phyloP scores from a whole-genome alignment of 1,284 basidiomycete species.

The Rhodofomes roseus region DNA sequence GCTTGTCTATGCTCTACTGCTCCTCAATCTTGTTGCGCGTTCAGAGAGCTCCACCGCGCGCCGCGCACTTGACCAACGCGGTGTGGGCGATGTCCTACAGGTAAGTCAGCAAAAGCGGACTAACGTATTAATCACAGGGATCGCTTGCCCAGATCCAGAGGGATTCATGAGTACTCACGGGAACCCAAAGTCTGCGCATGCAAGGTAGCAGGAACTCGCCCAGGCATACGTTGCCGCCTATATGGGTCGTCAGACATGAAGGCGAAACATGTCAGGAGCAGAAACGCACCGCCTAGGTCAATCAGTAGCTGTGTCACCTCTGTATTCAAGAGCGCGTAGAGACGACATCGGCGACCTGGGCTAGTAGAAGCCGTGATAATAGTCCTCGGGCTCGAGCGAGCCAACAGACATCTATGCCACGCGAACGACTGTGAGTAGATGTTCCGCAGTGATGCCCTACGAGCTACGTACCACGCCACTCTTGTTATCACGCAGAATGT shows the following conservation, averaged over 20 bases:
- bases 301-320: constrained; percentile 52
- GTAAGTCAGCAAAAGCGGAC: no score
- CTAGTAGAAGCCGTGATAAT: constrained; percentile 51
- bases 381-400: constrained; percentile 47
- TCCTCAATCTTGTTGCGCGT: no score
- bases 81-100: no score
- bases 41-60: no score
- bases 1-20: no score
- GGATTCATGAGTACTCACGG: constrained; percentile 42
- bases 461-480: constrained; percentile 52
- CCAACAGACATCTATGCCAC: constrained; percentile 53
- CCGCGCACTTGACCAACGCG: no score
- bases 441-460: no score
- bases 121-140: no score
- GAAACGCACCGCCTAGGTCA: constrained; percentile 58
- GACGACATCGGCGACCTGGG: constrained; percentile 46
- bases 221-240: constrained; percentile 58
- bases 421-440: no score
- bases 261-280: no score
- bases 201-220: constrained; percentile 56
- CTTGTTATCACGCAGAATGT: constrained; percentile 52
- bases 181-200: constrained; percentile 47
- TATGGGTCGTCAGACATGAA: no score
- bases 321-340: constrained; percentile 41
- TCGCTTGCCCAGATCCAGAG: no score